These are phyloP conservation scores for Sphaerulina vaccinii DNA, from an alignment of 2,329 filamentous ascomycete genomes.

Conservation along the genomic window DNA sequence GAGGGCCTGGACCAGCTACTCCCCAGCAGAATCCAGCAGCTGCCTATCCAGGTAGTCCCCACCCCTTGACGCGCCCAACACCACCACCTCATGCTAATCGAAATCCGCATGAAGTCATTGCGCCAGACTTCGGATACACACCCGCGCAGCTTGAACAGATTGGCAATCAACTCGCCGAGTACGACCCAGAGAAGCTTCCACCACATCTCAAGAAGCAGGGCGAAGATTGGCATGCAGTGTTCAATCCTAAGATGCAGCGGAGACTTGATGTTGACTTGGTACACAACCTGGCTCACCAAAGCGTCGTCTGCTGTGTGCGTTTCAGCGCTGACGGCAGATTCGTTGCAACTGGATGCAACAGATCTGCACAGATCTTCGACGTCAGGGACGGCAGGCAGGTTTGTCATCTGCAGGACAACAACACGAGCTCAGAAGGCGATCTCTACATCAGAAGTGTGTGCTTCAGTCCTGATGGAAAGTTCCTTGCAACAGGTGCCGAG, in stretches of 20 bases:
- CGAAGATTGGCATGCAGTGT: slow-evolving; percentile 92
- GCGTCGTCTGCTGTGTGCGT: slow-evolving; percentile 95
- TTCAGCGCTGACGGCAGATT: slow-evolving; percentile 96
- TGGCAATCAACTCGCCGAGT: slow-evolving; percentile 74
- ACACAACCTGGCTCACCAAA: slow-evolving; percentile 89
- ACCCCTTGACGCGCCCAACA: slow-evolving; percentile 76
- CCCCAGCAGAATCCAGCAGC: slow-evolving; percentile 88
- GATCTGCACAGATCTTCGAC: slow-evolving; percentile 99
- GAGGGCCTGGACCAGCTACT: slow-evolving; percentile 76
- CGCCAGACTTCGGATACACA: slow-evolving; percentile 35
- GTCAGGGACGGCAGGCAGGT: slow-evolving; percentile 83
- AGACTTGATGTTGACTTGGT: slow-evolving; percentile 90
- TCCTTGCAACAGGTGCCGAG: slow-evolving; percentile 91
- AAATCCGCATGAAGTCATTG: slow-evolving; percentile 32
- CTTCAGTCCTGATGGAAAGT: slow-evolving; percentile 95
- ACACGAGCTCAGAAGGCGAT: slow-evolving; percentile 82
- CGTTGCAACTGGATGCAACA: slow-evolving; percentile 94
- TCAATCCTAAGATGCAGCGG: slow-evolving; percentile 83
- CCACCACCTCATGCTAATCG: slow-evolving; percentile 48
- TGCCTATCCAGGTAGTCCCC: slow-evolving; percentile 84
- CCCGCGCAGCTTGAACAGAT: slow-evolving; percentile 46
- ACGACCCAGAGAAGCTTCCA: slow-evolving; percentile 82
- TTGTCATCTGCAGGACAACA: slow-evolving; percentile 85
- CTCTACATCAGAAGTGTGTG: slow-evolving; percentile 97
- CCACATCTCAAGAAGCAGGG: slow-evolving; percentile 85